phyloP scores from a whole-genome alignment of 331 rosid genomes.

The Saraca asoca region DNA sequence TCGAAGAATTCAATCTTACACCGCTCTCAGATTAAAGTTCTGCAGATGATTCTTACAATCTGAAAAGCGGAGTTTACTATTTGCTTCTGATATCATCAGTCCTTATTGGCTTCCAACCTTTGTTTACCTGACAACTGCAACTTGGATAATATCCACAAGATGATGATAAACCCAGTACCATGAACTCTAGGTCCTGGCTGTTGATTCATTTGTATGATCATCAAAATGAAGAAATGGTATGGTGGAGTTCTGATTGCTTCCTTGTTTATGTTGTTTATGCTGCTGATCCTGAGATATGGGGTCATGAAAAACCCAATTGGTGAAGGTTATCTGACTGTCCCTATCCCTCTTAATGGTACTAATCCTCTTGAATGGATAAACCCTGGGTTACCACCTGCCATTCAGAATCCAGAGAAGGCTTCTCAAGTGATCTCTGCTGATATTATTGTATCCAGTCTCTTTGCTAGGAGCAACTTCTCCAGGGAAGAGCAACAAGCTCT shows the following conservation, averaged over 20 bases:
- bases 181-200: conserved; percentile 40
- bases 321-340: conserved; percentile 52
- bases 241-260: conserved; percentile 67
- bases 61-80: not conserved
- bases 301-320: conserved; percentile 60
- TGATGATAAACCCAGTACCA: conserved; percentile 25
- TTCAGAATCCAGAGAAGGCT: conserved; percentile 63
- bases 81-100: conserved; percentile 13
- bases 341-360: conserved; percentile 49
- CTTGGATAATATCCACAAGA: conserved; percentile 14
- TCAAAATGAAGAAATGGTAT: conserved; percentile 81
- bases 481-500: conserved; percentile 61
- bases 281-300: conserved; percentile 75
- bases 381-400: conserved; percentile 56
- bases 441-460: conserved; percentile 62
- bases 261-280: conserved; percentile 59
- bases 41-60: conserved; percentile 5
- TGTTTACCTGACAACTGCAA: not conserved
- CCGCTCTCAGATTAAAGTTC: conserved; percentile 29
- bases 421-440: conserved; percentile 70
- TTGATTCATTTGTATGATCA: conserved; percentile 36
- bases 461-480: conserved; percentile 62
- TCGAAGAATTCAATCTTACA: conserved; percentile 31
- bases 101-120: not conserved
- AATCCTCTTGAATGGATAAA: conserved; percentile 87